These are phyloP conservation scores for Lecanicillium sp. DNA, from an alignment of 2,329 filamentous ascomycete genomes.

Conservation along the genomic window DNA sequence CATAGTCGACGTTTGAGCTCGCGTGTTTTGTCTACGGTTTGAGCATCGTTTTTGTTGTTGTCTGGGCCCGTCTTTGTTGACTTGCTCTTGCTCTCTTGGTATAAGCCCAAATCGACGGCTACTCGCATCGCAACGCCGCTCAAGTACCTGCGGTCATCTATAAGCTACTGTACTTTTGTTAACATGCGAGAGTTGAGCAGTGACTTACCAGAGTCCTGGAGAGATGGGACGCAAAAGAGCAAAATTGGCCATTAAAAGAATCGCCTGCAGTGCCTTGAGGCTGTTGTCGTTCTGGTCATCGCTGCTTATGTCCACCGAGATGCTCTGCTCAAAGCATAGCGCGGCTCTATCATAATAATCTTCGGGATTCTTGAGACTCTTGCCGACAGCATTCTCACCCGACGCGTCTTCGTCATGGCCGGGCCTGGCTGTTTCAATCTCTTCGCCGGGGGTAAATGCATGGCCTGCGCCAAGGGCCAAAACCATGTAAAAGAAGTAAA, in stretches of 20 bases:
- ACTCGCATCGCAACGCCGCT: conserved; percentile 85
- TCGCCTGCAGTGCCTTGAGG: conserved; percentile 86
- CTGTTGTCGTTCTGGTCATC: conserved; percentile 73
- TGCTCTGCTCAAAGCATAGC: conserved; percentile 87
- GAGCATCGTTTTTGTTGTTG: too few species aligned
- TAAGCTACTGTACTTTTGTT: too few species aligned
- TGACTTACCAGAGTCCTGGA: conserved; percentile 69
- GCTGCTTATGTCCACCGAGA: conserved; percentile 49
- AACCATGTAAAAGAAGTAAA: conserved; percentile 92
- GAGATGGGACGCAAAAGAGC: conserved; percentile 83
- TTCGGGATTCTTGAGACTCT: conserved; percentile 50
- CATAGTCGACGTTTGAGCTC: conserved; percentile 81
- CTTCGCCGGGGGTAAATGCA: conserved; percentile 66
- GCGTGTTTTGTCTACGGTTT: conserved; percentile 56
- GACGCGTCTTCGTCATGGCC: conserved; percentile 17
- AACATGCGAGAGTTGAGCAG: too few species aligned
- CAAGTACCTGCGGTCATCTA: conserved; percentile 74
- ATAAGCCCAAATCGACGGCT: conserved; percentile 82
- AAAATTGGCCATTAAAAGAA: conserved; percentile 82
- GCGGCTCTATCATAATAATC: conserved; percentile 86
- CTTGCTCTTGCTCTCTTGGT: conserved; percentile 73
- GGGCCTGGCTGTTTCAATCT: conserved; percentile 37
- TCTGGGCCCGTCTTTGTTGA: too few species aligned
- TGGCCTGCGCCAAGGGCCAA: conserved; percentile 83
- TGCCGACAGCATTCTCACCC: conserved; percentile 17